phyloP scores from a whole-genome alignment of 2,329 filamentous ascomycete species.

The Aspergillus neotritici region DNA sequence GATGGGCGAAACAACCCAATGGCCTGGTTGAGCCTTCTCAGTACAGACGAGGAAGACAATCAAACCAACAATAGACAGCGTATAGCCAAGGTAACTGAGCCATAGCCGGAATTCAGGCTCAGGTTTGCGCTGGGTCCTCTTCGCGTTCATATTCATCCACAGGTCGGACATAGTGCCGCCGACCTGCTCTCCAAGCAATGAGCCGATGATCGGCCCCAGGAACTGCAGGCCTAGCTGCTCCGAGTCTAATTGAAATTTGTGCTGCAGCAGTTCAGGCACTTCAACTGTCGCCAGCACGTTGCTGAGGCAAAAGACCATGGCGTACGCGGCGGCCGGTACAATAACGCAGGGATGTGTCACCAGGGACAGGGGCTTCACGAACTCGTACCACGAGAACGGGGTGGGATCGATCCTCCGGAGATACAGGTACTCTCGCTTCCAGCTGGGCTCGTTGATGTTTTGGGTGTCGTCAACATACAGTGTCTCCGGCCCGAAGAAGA shows the following conservation, averaged over 20 bases:
- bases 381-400: constrained; percentile 46
- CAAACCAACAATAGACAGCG: constrained; percentile 49
- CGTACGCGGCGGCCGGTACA: constrained; percentile 51
- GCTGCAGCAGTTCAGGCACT: constrained; percentile 53
- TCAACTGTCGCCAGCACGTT: constrained; percentile 54
- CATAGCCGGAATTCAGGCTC: constrained; percentile 53
- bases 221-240: constrained; percentile 58
- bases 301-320: constrained; percentile 54
- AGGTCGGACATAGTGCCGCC: constrained; percentile 52
- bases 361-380: constrained; percentile 48
- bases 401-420: constrained; percentile 50
- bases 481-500: constrained; percentile 53
- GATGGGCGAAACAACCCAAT: constrained; percentile 54
- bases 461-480: constrained; percentile 41
- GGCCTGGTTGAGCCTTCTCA: constrained; percentile 38
- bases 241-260: constrained; percentile 53
- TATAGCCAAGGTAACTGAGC: constrained; percentile 52
- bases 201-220: constrained; percentile 54
- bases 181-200: constrained; percentile 55
- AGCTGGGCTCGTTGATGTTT: constrained; percentile 23
- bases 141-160: constrained; percentile 49
- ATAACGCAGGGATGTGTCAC: constrained; percentile 44
- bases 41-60: constrained; percentile 55
- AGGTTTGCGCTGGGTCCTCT: constrained; percentile 33
- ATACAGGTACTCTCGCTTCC: constrained; percentile 43